phyloP scores from a whole-genome alignment of 1,139 yeast genomes.

The Geotrichum fermentans region DNA sequence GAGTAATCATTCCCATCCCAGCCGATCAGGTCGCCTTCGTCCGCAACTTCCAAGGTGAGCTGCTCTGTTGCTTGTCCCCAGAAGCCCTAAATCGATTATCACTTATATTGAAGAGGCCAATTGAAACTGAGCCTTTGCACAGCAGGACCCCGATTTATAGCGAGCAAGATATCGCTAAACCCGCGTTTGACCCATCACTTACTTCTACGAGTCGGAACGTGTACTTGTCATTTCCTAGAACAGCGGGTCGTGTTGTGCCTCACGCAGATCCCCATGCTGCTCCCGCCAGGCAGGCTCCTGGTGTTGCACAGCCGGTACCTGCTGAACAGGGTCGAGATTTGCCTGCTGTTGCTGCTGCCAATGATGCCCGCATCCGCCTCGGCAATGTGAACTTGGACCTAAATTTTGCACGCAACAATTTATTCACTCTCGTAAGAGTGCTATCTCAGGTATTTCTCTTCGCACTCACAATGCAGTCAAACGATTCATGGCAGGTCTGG shows the following conservation, averaged over 20 bases:
- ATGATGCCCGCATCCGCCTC: slow-evolving; percentile 8
- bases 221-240: slow-evolving; percentile 3
- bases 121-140: slow-evolving; percentile 13
- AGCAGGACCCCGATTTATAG: slow-evolving; percentile 14
- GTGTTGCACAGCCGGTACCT: slow-evolving; percentile 1
- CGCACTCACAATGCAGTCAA: too few species aligned
- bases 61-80: slow-evolving; percentile 19
- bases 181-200: neutral
- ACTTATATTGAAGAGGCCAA: slow-evolving; percentile 1
- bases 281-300: neutral
- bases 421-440: slow-evolving; percentile 3
- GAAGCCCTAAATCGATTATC: slow-evolving; percentile 9
- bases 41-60: slow-evolving; percentile 14
- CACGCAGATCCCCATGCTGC: neutral
- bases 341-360: neutral
- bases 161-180: neutral
- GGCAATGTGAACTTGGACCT: slow-evolving; percentile 10
- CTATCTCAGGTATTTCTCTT: slow-evolving; percentile 9
- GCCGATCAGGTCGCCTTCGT: slow-evolving; percentile 15
- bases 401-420: slow-evolving; percentile 1
- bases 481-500: too few species aligned
- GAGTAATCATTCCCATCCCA: slow-evolving; percentile 11
- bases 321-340: neutral
- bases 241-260: too few species aligned
- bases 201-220: neutral